A percentile compares a stretch with the other conserved stretches of the same genome.
These are phyloP conservation scores for Lasiodiplodia gonubiensis DNA, from an alignment of 2,329 filamentous ascomycete genomes.

Conservation along the genomic window DNA sequence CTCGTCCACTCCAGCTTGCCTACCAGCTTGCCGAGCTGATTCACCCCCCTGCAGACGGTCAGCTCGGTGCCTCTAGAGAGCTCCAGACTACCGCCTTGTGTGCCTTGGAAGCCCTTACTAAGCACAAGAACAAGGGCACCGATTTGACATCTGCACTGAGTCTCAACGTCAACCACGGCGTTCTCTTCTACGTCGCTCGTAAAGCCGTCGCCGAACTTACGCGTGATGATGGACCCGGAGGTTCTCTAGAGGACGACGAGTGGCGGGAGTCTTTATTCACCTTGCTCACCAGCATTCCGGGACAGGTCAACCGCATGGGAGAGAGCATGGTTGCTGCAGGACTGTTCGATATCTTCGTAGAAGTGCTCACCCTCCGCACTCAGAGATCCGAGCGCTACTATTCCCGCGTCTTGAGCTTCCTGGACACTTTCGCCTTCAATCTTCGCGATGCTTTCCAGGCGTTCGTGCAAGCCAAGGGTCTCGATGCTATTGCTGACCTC, in stretches of 20 bases:
- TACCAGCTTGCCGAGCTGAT: slow-evolving; percentile 93
- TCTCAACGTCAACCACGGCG: slow-evolving; percentile 94
- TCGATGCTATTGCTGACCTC: slow-evolving; percentile 89
- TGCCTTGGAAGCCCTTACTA: slow-evolving; percentile 83
- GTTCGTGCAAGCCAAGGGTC: slow-evolving; percentile 79
- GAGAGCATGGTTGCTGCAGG: slow-evolving; percentile 87
- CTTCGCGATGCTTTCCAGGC: slow-evolving; percentile 84
- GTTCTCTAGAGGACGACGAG: slow-evolving; percentile 66
- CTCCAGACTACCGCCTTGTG: slow-evolving; percentile 83
- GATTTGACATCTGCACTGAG: slow-evolving; percentile 92
- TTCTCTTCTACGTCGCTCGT: slow-evolving; percentile 88
- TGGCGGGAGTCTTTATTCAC: slow-evolving; percentile 91
- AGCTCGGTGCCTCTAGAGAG: slow-evolving; percentile 70
- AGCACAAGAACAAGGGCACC: slow-evolving; percentile 73
- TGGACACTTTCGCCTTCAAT: slow-evolving; percentile 86
- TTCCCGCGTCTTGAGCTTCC: slow-evolving; percentile 81
- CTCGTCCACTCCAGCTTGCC: slow-evolving; percentile 83
- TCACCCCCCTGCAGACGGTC: slow-evolving; percentile 76
- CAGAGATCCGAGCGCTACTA: slow-evolving; percentile 82
- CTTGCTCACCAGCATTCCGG: slow-evolving; percentile 81
- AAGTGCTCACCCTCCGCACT: slow-evolving; percentile 84
- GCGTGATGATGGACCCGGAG: slow-evolving; percentile 44
- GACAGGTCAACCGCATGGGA: slow-evolving; percentile 70
- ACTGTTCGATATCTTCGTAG: slow-evolving; percentile 85
- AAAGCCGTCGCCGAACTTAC: slow-evolving; percentile 86